These are phyloP conservation scores for Nicotiana otophora DNA, from an alignment of 257 asterid species.

Conservation along the genomic window DNA sequence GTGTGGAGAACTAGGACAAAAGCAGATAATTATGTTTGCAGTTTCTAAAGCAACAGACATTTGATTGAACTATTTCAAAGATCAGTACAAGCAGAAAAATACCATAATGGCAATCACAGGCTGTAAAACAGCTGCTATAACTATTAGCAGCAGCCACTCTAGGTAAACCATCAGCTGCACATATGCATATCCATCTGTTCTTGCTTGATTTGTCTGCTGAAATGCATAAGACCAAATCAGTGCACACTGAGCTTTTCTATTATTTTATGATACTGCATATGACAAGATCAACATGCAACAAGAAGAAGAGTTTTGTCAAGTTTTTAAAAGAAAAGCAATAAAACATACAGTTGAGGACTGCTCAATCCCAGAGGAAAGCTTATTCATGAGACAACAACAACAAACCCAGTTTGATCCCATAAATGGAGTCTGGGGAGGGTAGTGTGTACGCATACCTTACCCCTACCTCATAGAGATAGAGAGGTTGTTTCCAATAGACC, in stretches of 20 bases:
- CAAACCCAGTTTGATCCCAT: too few relatives aligned
- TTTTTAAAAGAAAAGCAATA: neutral
- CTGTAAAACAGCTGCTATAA: slow-evolving; percentile 54
- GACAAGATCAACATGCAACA: neutral
- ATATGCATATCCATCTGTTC: slow-evolving; percentile 62
- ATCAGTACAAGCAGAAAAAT: slow-evolving; percentile 15
- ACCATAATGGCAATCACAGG: slow-evolving; percentile 83
- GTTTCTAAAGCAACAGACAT: neutral
- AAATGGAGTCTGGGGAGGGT: too few relatives aligned
- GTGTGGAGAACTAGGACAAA: neutral
- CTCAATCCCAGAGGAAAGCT: neutral
- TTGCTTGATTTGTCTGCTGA: slow-evolving; percentile 46
- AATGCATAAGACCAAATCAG: neutral
- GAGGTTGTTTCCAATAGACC: too few relatives aligned
- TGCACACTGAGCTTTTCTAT: neutral
- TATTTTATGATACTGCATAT: neutral
- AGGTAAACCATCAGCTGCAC: slow-evolving; percentile 62
- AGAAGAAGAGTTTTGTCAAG: neutral
- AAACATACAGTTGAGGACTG: neutral
- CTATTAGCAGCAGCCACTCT: slow-evolving; percentile 40
- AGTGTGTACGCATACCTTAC: too few relatives aligned
- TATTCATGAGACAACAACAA: too few relatives aligned
- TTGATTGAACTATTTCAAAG: neutral
- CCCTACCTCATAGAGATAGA: too few relatives aligned
- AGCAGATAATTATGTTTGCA: neutral